A percentile compares a stretch with the other conserved stretches of the same genome.
Conservation (phyloP, 1,139 yeast genomes). For the Sugiyamaella xylanicola region DNA sequence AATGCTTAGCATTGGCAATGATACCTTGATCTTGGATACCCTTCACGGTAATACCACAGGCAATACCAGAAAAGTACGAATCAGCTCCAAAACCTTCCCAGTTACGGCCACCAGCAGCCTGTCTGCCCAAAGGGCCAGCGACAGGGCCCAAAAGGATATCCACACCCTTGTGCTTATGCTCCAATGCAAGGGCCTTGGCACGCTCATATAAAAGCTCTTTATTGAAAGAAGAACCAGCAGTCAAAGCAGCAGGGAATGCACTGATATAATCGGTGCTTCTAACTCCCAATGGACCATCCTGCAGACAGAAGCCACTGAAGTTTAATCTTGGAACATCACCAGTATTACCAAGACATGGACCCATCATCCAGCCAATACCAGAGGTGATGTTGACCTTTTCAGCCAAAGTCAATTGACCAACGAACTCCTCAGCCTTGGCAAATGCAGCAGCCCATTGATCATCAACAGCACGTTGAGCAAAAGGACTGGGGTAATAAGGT, state of each 20-base stretch:
- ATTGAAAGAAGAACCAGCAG: conserved; percentile 62
- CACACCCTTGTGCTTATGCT: conserved; percentile 59
- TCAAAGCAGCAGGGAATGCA: conserved; percentile 60
- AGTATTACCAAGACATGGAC: conserved; percentile 66
- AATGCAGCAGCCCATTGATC: conserved; percentile 60
- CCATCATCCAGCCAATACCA: conserved; percentile 67
- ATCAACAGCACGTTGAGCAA: conserved; percentile 33
- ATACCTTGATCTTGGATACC: conserved; percentile 64
- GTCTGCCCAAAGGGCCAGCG: conserved; percentile 63
- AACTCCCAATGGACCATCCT: conserved; percentile 68
- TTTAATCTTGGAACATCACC: conserved; percentile 61
- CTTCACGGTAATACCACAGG: conserved; percentile 55
- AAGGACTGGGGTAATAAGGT: conserved; percentile 30
- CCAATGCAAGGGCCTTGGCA: conserved; percentile 61
- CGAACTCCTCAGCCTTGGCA: conserved; percentile 55
- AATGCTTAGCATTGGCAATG: conserved; percentile 57
- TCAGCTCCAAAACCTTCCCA: conserved; percentile 71
- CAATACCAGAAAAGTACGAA: conserved; percentile 62
- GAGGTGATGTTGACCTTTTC: conserved; percentile 67
- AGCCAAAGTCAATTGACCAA: conserved; percentile 55
- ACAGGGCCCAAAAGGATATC: conserved; percentile 64
- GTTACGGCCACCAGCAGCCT: conserved; percentile 65
- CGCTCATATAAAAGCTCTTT: conserved; percentile 54
- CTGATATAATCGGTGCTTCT: conserved; percentile 60
- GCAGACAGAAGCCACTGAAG: conserved; percentile 60